Evolutionary conservation across 192 early-diverging fungal species (phyloP), one percentile per base, ranked within the genome.

Genomic region (Phycomyces blakesleeanus): DNA sequence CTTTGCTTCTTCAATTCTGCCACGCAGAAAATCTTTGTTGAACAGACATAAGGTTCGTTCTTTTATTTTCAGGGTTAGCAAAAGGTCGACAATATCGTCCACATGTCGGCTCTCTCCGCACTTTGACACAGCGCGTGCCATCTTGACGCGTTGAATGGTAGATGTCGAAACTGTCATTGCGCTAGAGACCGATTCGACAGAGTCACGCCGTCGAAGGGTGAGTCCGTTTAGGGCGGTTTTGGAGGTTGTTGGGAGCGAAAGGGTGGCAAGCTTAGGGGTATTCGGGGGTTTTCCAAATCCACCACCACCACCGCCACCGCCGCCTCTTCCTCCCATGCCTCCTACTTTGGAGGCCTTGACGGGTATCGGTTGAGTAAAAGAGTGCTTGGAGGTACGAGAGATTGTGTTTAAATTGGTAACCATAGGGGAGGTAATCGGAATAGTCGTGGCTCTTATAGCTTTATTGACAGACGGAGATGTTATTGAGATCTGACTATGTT

Each of bases 11-110:
- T 64, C 1, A 15, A 78, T 67, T 50, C 61, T 74, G 7, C 63
- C 69, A 22, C 55, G 49, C 20, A 78, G 47, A 50, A 71, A 71
- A 5, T 75, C 65, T 8, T 53, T 29, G 50, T 78, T 78, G n/a
- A 78, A 78, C 18, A 71, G 29, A 40, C 76, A 78, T 2, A 67
- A 25, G 2, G 73, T 55, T 18, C 73, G 38, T 20, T 78, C 76
- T 40, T 71, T 74, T 25, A 51, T 57, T 34, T 64, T 74, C 26
- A 78, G 57, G 3, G 72, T 68, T 29, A 78, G 29, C 10, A 78
- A 50, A 51, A 78, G 54, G 4, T 78, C 76, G 5, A 75, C 73
- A 37, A 78, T 78, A 39, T 74, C 76, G 14, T 65, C 53, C 21
- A 34, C 24, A 21, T 70, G 51, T 2, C 62, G 56, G 37, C 40